Evolutionary conservation across 1,139 yeast species (phyloP).

Genomic region (Spencermartinsiella ligniputridi): DNA sequence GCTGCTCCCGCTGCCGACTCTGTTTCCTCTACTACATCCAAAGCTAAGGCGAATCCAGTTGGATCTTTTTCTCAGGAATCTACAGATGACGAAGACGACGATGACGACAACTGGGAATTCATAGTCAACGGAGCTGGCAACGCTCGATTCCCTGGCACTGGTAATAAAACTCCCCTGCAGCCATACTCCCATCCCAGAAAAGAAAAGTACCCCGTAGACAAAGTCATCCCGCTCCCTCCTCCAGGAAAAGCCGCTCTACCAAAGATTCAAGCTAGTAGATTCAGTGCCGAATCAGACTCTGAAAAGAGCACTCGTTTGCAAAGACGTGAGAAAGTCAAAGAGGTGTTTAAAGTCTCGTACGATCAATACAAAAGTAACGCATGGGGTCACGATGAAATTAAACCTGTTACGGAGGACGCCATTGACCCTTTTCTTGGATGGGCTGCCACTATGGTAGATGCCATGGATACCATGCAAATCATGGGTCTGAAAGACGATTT

Average conservation of each 20-base stretch:
- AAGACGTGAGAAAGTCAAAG: slow-evolving; percentile 45
- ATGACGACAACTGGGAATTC: slow-evolving; percentile 8
- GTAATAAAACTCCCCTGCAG: not conserved
- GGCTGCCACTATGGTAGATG: slow-evolving; percentile 57
- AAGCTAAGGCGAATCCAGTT: not conserved
- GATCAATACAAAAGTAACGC: slow-evolving; percentile 52
- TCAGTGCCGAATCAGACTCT: slow-evolving; percentile 10
- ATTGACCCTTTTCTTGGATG: slow-evolving; percentile 44
- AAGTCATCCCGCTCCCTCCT: slow-evolving; percentile 11
- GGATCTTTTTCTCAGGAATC: not conserved
- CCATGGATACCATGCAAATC: slow-evolving; percentile 62
- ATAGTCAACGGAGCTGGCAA: slow-evolving; percentile 10
- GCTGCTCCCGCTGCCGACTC: not conserved
- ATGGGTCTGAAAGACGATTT: slow-evolving; percentile 58
- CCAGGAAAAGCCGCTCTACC: slow-evolving; percentile 5
- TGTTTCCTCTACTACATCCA: not conserved
- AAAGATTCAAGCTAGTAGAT: slow-evolving; percentile 18
- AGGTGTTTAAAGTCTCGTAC: slow-evolving; percentile 57
- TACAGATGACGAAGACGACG: not conserved
- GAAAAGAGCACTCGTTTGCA: slow-evolving; percentile 12
- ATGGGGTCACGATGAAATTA: slow-evolving; percentile 62
- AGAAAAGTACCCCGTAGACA: slow-evolving; percentile 23
- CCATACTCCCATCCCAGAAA: slow-evolving; percentile 19
- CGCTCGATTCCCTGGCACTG: slow-evolving; percentile 1
- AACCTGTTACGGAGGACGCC: slow-evolving; percentile 35